Conservation (phyloP, 306 rosid genomes). For the Medicago truncatula region MtrunA17r5.0-ANR NC_053044.1:39955501-39956000, state of each 20-base stretch:
- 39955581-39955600: neutral
- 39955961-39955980: neutral
- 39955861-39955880: conserved; percentile 1
- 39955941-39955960: neutral
- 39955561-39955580: neutral
- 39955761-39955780: neutral
- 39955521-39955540: neutral
- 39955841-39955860: neutral
- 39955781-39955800: conserved; percentile 6
- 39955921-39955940: neutral
- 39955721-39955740: conserved; percentile 11
- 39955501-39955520: conserved; percentile 12
- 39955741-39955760: neutral
- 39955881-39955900: neutral
- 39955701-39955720: neutral
- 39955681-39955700: neutral
- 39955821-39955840: neutral
- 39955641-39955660: conserved; percentile 19
- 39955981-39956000: neutral
- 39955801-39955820: neutral
- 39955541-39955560: conserved; percentile 14
- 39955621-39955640: neutral
- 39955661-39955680: neutral
- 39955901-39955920: neutral
- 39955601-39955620: conserved; percentile 2